Conservation (phyloP, 352 stramenopile species). For the Pythium aphanidermatum region DNA sequence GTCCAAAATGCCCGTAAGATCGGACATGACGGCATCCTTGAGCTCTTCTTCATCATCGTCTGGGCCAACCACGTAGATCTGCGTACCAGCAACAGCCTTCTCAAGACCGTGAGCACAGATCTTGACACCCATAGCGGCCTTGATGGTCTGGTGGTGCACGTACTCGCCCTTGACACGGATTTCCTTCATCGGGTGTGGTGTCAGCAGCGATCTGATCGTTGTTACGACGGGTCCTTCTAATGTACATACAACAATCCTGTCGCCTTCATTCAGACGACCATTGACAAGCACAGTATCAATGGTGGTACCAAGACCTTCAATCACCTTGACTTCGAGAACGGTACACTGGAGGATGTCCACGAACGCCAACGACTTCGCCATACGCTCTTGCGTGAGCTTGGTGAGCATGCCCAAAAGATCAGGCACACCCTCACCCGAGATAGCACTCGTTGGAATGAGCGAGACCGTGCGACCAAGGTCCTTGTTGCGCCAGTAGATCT, state of each 20-base stretch:
- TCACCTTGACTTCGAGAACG: constrained; percentile 99
- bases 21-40: constrained; percentile 96
- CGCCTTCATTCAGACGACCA: constrained; percentile 92
- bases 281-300: constrained; percentile 99
- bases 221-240: constrained; percentile 97
- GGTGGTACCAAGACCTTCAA: constrained; percentile 98
- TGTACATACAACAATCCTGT: constrained; percentile 97
- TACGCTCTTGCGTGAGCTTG: constrained; percentile 94
- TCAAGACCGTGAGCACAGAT: constrained; percentile 96
- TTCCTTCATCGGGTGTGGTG: constrained; percentile 97
- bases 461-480: constrained; percentile 94
- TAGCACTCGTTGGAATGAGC: constrained; percentile 97
- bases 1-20: constrained; percentile 93
- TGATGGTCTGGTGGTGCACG: constrained; percentile 96
- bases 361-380: constrained; percentile 87
- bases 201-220: constrained; percentile 95
- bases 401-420: constrained; percentile 97
- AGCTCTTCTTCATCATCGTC: constrained; percentile 98
- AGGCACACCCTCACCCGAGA: constrained; percentile 97
- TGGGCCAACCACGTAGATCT: constrained; percentile 94
- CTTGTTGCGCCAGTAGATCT: constrained; percentile 99
- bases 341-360: constrained; percentile 94
- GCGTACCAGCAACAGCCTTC: constrained; percentile 97
- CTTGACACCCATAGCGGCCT: constrained; percentile 99
- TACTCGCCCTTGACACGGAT: constrained; percentile 94